Base-by-base conservation (phyloP, 768 basidiomycete genomes). In the Mycena rosella region DNA sequence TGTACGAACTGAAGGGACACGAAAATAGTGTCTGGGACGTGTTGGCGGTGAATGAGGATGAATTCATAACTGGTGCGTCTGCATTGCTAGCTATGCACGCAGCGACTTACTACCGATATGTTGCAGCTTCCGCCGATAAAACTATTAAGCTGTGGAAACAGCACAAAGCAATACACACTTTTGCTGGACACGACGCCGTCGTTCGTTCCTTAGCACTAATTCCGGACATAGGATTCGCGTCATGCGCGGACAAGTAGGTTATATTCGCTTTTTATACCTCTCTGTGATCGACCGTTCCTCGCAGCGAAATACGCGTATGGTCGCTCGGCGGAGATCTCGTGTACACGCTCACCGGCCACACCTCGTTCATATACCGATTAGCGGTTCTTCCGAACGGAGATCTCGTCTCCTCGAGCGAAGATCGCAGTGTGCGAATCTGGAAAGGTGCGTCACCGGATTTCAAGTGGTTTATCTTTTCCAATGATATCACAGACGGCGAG, bases 21-120 rank as follows among this genome's bases (percentile, higher is more conserved):
- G 83, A 91, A 60, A 94, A 96, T 78, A 91, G 97, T 10, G 96
- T 99, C 2, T 98, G 96, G 96, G 93, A 95, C 6, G 96, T 98
- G 7, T 80, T 94, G 51, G 91, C 90, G 24, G 80, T 98, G 30
- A 90, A 90, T 44, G 89, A 91, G 58, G 89, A 91, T 14, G 85
- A 90, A 68, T 91, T 88, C 71, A 78, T 99, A 72, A 98, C 96
- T 45, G 96, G 96, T 94, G 68, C 63, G 81, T 74, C n/a, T 40
- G 6, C 32, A 38, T 14, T 59, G 45, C 48, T 22, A 36, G 36
- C 30, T 26, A 29, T 45, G 53, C 24, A n/a, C n/a, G 22, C 55
- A 29, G 17, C 49, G 22, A 34, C 38, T 65, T 22, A 49, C 42
- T 40, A 6, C 34, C 11, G 24, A 40, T 36, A 18, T 53, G n/a